Evolutionary conservation across 108 stramenopile species (phyloP).

Genomic region (Fistulifera solaris): DNA sequence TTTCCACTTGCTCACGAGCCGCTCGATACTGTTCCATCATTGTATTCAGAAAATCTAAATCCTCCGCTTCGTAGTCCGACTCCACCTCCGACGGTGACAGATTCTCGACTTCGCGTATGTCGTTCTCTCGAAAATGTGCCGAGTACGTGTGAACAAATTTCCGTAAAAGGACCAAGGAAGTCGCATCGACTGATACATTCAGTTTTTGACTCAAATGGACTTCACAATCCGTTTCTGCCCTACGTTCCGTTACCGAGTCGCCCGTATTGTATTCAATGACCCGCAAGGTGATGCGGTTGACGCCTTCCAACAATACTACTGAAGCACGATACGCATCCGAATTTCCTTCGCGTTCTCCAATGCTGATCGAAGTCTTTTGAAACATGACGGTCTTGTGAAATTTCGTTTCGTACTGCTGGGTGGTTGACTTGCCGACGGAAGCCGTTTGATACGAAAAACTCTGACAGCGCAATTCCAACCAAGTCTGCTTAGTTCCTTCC

Average conservation of each 20-base stretch:
- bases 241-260: background rate
- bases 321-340: background rate
- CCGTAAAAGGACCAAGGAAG: slow-evolving; percentile 16
- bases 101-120: no score
- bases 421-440: background rate
- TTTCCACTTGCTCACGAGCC: slow-evolving; percentile 53
- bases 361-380: slow-evolving; percentile 15
- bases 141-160: slow-evolving; percentile 3
- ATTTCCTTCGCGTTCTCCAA: slow-evolving; percentile 13
- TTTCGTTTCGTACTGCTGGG: slow-evolving; percentile 2
- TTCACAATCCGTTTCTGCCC: slow-evolving; percentile 30
- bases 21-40: slow-evolving; percentile 74
- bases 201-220: slow-evolving; percentile 29
- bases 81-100: background rate
- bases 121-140: no score
- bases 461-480: slow-evolving; percentile 29
- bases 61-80: slow-evolving; percentile 29
- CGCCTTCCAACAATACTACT: slow-evolving; percentile 21
- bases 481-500: slow-evolving; percentile 3
- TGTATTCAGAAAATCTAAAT: slow-evolving; percentile 38
- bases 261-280: slow-evolving; percentile 19
- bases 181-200: slow-evolving; percentile 19
- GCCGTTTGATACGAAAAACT: background rate
- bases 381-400: slow-evolving; percentile 25
- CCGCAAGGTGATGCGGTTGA: slow-evolving; percentile 23